Conservation (phyloP, 768 basidiomycete genomes). For the Termitomyces sp. region DNA sequence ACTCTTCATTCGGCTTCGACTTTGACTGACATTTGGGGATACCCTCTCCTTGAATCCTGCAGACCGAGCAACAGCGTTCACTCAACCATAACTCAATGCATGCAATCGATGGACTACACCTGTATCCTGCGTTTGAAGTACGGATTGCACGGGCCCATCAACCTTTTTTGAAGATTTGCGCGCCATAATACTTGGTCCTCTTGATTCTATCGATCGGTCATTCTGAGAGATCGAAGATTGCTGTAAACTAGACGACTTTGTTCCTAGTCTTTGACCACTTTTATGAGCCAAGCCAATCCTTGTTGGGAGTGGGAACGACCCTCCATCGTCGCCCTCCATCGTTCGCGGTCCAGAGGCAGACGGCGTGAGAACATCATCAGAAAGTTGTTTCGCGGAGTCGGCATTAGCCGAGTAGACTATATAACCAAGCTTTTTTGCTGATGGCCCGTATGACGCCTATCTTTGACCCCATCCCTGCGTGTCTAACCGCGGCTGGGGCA, state of each 20-base stretch:
- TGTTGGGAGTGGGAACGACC: background rate
- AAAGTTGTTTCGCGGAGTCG: conserved; percentile 5
- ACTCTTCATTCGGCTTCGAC: background rate
- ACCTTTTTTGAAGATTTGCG: conserved; percentile 7
- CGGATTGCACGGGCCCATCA: background rate
- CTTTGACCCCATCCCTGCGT: conserved; percentile 18
- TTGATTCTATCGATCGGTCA: conserved; percentile 8
- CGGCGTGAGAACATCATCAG: background rate
- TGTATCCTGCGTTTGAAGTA: background rate
- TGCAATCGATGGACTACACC: background rate
- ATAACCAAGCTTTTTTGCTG: background rate
- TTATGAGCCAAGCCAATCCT: background rate
- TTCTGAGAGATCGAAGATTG: background rate
- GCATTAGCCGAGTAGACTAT: conserved; percentile 6
- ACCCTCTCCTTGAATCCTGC: background rate
- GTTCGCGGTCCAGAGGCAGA: background rate
- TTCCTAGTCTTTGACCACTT: background rate
- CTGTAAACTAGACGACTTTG: background rate
- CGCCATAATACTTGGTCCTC: conserved; percentile 1
- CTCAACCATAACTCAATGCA: background rate
- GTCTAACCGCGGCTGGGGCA: conserved; percentile 24
- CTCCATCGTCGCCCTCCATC: background rate
- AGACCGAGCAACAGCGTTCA: background rate
- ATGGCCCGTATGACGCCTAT: conserved; percentile 6
- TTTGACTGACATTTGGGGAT: background rate